Percentiles rank a stretch among this genome's conserved stretches.
Evolutionary conservation across 306 rosid species (phyloP).

Genomic region (Trifolium fragiferum): DNA sequence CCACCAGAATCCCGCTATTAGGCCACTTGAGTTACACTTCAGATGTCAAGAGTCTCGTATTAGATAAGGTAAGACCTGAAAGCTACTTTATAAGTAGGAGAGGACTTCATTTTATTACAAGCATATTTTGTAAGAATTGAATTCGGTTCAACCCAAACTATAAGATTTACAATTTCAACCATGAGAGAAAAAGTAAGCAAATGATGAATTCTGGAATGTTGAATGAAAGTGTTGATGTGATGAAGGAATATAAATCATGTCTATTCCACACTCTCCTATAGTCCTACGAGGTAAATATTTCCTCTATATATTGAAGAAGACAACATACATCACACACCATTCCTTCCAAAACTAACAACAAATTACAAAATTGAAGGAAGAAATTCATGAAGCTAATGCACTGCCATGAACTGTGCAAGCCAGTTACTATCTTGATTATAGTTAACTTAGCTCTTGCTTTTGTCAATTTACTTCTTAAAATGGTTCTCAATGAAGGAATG

Average conservation of each 20-base stretch:
- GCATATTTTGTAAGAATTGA: no score
- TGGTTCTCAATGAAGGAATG: constrained; percentile 66
- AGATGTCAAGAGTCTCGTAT: not conserved
- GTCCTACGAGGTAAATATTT: constrained; percentile 21
- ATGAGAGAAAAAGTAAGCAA: not conserved
- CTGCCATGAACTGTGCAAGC: constrained; percentile 55
- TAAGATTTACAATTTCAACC: no score
- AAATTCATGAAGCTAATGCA: constrained; percentile 44
- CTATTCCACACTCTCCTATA: constrained; percentile 34
- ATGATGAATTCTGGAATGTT: constrained; percentile 21
- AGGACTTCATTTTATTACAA: no score
- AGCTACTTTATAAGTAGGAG: no score
- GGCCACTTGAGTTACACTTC: not conserved
- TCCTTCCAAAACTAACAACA: constrained; percentile 21
- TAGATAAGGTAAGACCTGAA: not conserved
- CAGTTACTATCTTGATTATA: constrained; percentile 58
- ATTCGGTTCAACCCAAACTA: no score
- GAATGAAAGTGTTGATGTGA: constrained; percentile 42
- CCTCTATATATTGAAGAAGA: constrained; percentile 44
- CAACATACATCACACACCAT: constrained; percentile 26
- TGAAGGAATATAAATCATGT: constrained; percentile 43
- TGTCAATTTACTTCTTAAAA: constrained; percentile 79
- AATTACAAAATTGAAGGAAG: not conserved
- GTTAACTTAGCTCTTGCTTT: constrained; percentile 67
- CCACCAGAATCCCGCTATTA: not conserved